These are phyloP conservation scores for Tieghemiomyces parasiticus DNA, from an alignment of 192 early-diverging fungal species.

Conservation along the genomic window DNA sequence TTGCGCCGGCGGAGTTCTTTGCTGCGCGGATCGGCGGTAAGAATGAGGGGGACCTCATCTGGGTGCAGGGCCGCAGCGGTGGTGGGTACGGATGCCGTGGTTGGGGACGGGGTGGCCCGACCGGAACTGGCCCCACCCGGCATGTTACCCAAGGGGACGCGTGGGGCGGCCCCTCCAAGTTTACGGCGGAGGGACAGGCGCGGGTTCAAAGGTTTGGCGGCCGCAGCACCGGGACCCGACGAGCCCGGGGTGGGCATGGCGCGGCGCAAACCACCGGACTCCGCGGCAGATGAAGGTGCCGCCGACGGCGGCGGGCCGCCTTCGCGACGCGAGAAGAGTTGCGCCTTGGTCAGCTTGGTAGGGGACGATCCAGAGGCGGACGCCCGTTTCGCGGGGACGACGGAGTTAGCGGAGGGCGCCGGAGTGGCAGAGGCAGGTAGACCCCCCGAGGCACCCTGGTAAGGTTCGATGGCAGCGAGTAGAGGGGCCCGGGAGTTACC, in stretches of 20 bases:
- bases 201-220: background rate
- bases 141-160: background rate
- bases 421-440: background rate
- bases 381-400: background rate
- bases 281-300: background rate
- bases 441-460: conserved; percentile 24
- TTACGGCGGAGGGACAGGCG: conserved; percentile 6
- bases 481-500: conserved; percentile 60
- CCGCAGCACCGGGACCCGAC: background rate
- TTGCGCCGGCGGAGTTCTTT: conserved; percentile 56
- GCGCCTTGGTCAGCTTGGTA: conserved; percentile 5
- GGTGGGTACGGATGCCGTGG: conserved; percentile 6
- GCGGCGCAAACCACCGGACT: background rate
- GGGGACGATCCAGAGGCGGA: background rate
- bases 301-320: background rate
- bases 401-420: background rate
- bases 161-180: background rate
- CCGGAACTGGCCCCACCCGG: background rate
- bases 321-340: background rate
- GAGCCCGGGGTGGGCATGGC: background rate
- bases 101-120: conserved; percentile 6
- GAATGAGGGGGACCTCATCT: conserved; percentile 28
- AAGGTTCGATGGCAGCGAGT: conserved; percentile 58
- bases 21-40: conserved; percentile 41
- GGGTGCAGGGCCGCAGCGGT: conserved; percentile 10